Evolutionary conservation across 2,329 filamentous ascomycete genomes (phyloP).

Genomic region (Epichloe coenophiala): DNA sequence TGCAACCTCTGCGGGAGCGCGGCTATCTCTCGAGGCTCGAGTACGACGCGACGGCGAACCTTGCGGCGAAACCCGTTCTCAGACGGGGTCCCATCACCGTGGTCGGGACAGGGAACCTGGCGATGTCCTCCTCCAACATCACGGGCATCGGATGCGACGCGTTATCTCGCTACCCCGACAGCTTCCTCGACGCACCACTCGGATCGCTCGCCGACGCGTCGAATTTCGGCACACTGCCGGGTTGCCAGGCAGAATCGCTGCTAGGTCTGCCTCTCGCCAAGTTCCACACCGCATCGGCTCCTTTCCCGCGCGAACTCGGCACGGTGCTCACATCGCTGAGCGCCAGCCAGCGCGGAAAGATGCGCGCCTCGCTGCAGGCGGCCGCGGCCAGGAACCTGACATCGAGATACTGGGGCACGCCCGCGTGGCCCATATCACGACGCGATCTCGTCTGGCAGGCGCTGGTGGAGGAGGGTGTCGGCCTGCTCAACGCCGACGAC

Average conservation of each 20-base stretch:
- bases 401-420: slow-evolving; percentile 46
- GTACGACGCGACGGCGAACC: slow-evolving; percentile 24
- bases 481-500: slow-evolving; percentile 50
- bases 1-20: slow-evolving; percentile 43
- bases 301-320: slow-evolving; percentile 40
- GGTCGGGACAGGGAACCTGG: slow-evolving; percentile 47
- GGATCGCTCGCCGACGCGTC: slow-evolving; percentile 17
- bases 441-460: slow-evolving; percentile 45
- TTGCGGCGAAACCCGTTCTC: slow-evolving; percentile 10
- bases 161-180: slow-evolving; percentile 29
- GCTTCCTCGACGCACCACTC: slow-evolving; percentile 54
- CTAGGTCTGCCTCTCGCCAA: slow-evolving; percentile 34
- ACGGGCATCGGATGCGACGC: slow-evolving; percentile 3
- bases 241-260: slow-evolving; percentile 2
- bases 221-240: slow-evolving; percentile 1
- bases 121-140: slow-evolving; percentile 1
- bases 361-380: slow-evolving; percentile 30
- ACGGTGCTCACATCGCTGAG: slow-evolving; percentile 23
- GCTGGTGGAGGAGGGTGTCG: slow-evolving; percentile 39
- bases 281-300: slow-evolving; percentile 51
- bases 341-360: slow-evolving; percentile 23
- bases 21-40: slow-evolving; percentile 42
- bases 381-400: slow-evolving; percentile 40
- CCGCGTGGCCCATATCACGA: slow-evolving; percentile 41
- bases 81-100: slow-evolving; percentile 45